Evolutionary conservation across 2,329 filamentous ascomycete species (phyloP), one percentile per base, ranked within the genome.

Genomic region (Alternaria triticimaculans): DNA sequence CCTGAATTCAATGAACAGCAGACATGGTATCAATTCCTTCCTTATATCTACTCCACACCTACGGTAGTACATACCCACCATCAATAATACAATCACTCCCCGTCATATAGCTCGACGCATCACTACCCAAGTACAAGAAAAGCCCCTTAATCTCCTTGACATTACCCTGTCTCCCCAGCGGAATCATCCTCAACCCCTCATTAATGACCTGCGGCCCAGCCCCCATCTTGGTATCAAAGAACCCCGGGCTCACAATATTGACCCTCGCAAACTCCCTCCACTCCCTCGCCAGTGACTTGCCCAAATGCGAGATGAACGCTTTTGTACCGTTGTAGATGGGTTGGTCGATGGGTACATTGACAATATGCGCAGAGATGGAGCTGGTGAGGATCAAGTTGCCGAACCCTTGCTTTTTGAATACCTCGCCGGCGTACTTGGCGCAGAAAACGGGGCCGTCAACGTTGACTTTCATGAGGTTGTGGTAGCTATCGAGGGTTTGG

Each of bases 111-210:
- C 87, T 91, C 15, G 88, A 87, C 4, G 92, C 92, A 80, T 96
- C 92, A n/a, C 89, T 92, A 7, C 91, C 90, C 58, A 96, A 81
- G 77, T 93, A 96, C 55, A 96, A 80, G 76, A 91, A 96, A 15
- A 90, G 88, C 4, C 92, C 93, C 82, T 95, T 94, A 64, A 96
- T 84, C 82, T 96, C 93, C 65, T 88, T 86, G 0, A 87, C 86
- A 67, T 89, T 82, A 12, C 90, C 92, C 76, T 94, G 90, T 51
- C 92, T 85, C 26, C 88, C 91, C 86, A 95, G 89, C 1, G 91
- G 91, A 28, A 90, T 93, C 85, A 92, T 94, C 72, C 89, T 87
- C 74, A 87, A 87, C 87, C 49, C 86, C 83, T 85, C 92, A 89
- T 9, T 87, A 87, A 73, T 91, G 86, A 82, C 87, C 75, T 68